phyloP scores from a whole-genome alignment of 2,329 filamentous ascomycete genomes.

The Colletotrichum truncatum region DNA sequence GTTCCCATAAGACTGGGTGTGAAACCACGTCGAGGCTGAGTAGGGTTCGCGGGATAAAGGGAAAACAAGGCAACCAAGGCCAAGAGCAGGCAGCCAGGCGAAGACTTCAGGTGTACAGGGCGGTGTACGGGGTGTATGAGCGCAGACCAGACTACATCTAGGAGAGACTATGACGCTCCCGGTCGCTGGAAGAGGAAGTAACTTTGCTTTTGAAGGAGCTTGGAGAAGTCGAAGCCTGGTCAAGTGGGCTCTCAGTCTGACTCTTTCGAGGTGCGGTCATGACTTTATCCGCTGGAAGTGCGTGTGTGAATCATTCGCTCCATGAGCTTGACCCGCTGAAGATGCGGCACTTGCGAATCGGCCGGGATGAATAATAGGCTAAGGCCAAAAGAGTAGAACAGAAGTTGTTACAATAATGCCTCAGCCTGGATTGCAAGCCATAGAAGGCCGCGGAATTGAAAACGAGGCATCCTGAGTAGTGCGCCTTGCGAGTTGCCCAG shows the following conservation, averaged over 20 bases:
- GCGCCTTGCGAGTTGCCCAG: slow-evolving; percentile 25
- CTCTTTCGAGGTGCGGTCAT: neutral
- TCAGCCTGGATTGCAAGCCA: neutral
- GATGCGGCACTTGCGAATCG: neutral
- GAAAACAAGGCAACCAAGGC: neutral
- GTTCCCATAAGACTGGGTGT: neutral
- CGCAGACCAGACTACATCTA: no score
- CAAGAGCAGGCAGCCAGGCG: neutral
- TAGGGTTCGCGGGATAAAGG: neutral
- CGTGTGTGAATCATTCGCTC: slow-evolving; percentile 7
- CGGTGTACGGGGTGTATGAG: no score
- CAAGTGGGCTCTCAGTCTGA: no score
- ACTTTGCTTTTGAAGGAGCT: neutral
- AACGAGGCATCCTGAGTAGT: slow-evolving; percentile 18
- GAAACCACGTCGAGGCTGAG: slow-evolving; percentile 1
- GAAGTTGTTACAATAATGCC: slow-evolving; percentile 24
- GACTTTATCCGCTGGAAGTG: slow-evolving; percentile 14
- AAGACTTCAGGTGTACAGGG: slow-evolving; percentile 11
- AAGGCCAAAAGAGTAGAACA: neutral
- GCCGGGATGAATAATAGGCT: neutral
- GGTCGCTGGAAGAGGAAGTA: neutral
- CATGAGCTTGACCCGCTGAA: neutral
- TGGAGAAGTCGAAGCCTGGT: neutral
- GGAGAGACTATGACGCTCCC: neutral
- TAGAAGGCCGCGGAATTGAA: neutral